Percentiles rank a stretch among this genome's conserved stretches.
Evolutionary conservation across 257 asterid species (phyloP).

Genomic region (Parsonsia alboflavescens): DNA sequence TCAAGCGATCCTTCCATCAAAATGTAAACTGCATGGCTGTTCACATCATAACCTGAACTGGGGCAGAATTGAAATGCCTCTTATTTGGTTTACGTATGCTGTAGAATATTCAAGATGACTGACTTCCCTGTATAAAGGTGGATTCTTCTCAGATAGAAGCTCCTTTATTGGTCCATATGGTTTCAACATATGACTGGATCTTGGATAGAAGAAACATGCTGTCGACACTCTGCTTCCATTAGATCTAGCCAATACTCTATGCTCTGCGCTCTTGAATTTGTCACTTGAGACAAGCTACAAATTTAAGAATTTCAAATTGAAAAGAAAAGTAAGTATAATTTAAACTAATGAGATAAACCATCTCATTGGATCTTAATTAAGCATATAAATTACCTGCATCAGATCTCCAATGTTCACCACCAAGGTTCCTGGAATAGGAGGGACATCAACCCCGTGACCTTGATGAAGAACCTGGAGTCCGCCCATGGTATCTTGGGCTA

Average conservation of each 20-base stretch:
- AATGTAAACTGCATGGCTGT: background rate
- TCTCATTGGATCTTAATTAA: background rate
- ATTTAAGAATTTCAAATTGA: background rate
- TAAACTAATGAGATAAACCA: background rate
- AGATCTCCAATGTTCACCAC: slow-evolving; percentile 68
- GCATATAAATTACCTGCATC: slow-evolving; percentile 69
- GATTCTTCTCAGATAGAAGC: slow-evolving; percentile 38
- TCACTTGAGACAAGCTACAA: slow-evolving; percentile 54
- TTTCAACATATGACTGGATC: slow-evolving; percentile 29
- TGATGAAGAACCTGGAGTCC: slow-evolving; percentile 66
- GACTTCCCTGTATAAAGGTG: slow-evolving; percentile 49
- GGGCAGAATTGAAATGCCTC: slow-evolving; percentile 36
- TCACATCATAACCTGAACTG: slow-evolving; percentile 28
- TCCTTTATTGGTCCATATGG: slow-evolving; percentile 51
- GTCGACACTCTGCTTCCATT: slow-evolving; percentile 52
- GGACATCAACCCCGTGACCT: slow-evolving; percentile 57
- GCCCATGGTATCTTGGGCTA: slow-evolving; percentile 53
- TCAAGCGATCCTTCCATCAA: background rate
- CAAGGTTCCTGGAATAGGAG: slow-evolving; percentile 58
- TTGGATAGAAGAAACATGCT: slow-evolving; percentile 63
- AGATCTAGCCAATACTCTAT: slow-evolving; percentile 48
- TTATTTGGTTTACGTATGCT: slow-evolving; percentile 31
- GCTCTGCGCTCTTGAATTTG: slow-evolving; percentile 74
- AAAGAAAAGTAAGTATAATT: background rate
- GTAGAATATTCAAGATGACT: slow-evolving; percentile 42